A percentile compares a stretch with the other conserved stretches of the same genome.
phyloP scores from a whole-genome alignment of 106 monocot genomes.

The Agapanthus africanus region DNA sequence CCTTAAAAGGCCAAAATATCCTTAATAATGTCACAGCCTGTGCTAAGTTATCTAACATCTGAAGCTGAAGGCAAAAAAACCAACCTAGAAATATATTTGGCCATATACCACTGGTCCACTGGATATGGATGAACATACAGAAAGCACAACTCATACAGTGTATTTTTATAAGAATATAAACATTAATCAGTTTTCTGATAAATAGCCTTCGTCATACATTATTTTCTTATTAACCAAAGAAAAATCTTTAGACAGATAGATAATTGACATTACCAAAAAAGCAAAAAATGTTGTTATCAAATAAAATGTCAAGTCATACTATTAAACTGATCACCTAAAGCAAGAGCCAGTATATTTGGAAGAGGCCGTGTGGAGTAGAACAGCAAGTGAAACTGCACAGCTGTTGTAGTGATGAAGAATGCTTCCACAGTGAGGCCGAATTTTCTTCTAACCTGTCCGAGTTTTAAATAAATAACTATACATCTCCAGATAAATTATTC shows the following conservation, averaged over 20 bases:
- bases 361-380: constrained; percentile 94
- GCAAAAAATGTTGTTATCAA: not conserved
- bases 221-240: not conserved
- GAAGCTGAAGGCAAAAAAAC: too few relatives aligned
- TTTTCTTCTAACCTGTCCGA: constrained; percentile 63
- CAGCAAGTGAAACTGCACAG: constrained; percentile 76
- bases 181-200: not conserved
- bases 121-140: not conserved
- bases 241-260: not conserved
- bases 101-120: not conserved
- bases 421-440: constrained; percentile 84
- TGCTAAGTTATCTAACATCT: not conserved
- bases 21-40: not conserved
- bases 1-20: too few relatives aligned
- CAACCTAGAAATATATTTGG: too few relatives aligned
- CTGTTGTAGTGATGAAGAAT: constrained; percentile 63
- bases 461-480: not conserved
- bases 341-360: constrained; percentile 85
- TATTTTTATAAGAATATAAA: not conserved
- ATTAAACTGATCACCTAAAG: constrained; percentile 54
- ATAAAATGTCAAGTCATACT: too few relatives aligned
- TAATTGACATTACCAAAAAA: not conserved
- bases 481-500: not conserved
- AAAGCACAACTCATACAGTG: not conserved
- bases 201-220: not conserved